phyloP scores from a whole-genome alignment of 2,329 filamentous ascomycete genomes.

The Calonectria multiphialidica region DNA sequence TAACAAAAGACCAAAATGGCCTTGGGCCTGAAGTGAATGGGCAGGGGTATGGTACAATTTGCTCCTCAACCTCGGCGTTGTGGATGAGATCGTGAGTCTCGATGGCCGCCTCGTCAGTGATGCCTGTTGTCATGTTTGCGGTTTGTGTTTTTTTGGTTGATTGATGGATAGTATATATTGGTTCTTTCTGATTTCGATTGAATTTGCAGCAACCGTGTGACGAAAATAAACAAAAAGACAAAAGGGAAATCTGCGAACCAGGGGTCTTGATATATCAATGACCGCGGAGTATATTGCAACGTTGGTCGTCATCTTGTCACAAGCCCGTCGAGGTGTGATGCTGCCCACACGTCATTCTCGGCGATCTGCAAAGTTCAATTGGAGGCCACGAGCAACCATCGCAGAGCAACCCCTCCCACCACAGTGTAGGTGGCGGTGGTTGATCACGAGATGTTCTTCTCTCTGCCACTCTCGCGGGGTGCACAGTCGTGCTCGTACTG shows the following conservation, averaged over 20 bases:
- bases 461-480: not conserved
- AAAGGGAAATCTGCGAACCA: not conserved
- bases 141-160: not conserved
- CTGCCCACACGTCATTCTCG: conserved; percentile 40
- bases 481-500: conserved; percentile 1
- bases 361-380: conserved; percentile 28
- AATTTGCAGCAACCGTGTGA: not conserved
- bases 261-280: conserved; percentile 35
- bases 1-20: not conserved
- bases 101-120: conserved; percentile 46
- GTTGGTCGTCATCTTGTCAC: conserved; percentile 34
- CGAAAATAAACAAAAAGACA: not conserved
- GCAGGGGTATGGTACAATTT: conserved; percentile 33
- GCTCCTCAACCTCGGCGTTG: conserved; percentile 49
- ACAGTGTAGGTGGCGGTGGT: conserved; percentile 38
- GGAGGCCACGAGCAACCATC: conserved; percentile 33
- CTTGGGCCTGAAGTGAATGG: too few species aligned
- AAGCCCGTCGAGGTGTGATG: conserved; percentile 36
- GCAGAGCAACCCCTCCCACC: conserved; percentile 32
- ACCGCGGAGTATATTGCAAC: not conserved
- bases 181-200: not conserved
- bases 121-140: conserved; percentile 19
- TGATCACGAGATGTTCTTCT: not conserved
- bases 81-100: conserved; percentile 51
- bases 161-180: not conserved